Evolutionary conservation across 305 asterid genomes (phyloP).

Genomic region (Caryopteris hybrid): DNA sequence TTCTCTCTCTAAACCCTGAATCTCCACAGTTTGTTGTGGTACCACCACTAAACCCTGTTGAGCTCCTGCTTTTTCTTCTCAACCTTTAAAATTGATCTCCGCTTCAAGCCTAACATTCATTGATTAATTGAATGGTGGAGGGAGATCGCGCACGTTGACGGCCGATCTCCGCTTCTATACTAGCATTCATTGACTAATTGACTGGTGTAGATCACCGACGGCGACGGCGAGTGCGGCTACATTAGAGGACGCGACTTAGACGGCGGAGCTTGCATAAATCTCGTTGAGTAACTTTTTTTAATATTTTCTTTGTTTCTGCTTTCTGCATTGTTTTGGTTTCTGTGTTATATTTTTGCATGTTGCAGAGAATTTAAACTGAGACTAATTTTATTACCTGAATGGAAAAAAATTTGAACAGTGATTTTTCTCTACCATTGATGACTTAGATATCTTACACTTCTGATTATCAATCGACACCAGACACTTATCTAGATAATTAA

Average conservation of each 20-base stretch:
- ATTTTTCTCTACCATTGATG: no score
- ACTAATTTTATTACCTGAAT: not conserved
- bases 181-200: not conserved
- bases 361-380: not conserved
- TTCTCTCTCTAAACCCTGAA: conserved; percentile 20
- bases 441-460: no score
- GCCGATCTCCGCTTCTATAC: not conserved
- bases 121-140: not conserved
- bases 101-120: not conserved
- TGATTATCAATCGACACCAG: no score
- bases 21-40: not conserved
- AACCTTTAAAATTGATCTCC: not conserved
- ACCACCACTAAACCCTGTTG: not conserved
- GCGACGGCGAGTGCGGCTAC: conserved; percentile 12
- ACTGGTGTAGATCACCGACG: conserved; percentile 18
- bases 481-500: no score
- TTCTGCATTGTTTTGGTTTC: not conserved
- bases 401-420: no score
- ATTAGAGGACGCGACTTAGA: not conserved
- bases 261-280: not conserved
- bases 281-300: conserved; percentile 9
- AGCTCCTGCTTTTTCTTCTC: conserved; percentile 1
- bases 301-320: not conserved
- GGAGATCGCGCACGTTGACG: conserved; percentile 21
- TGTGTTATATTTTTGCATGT: conserved; percentile 1